Base-by-base conservation (phyloP, 2,329 filamentous ascomycete species). In the Emericellopsis cladophorae region DNA sequence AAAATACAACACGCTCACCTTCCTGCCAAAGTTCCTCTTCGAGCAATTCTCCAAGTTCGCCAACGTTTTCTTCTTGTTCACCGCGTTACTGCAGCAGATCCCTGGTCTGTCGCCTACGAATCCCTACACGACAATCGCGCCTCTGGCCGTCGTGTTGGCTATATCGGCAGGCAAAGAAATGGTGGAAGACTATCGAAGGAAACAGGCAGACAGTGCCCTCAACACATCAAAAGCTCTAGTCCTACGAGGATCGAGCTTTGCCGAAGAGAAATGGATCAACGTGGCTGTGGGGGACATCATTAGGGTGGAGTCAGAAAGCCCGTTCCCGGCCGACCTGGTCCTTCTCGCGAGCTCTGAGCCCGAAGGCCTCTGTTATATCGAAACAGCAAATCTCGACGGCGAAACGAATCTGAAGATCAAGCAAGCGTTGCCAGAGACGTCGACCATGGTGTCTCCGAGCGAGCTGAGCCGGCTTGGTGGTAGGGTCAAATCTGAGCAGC, bases 401-500 rank as follows among this genome's bases (percentile, higher is more conserved):
- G 92, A 98, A 64, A 98, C 92, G 16, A 98, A 98, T 57, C 67
- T 98, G 51, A 98, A 98, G 65, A 95, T 98, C 66, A 98, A 98
- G 66, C 92, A 98, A 65, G 90, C 81, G 2, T 80, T 95, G 41
- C 90, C 92, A 1, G 92, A 98, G 66, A 98, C 92, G 0, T 80
- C 84, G 12, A 72, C 83, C 45, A 71, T 95, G 56, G 88, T 98
- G 44, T 95, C 86, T 55, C 78, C 88, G 15, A 79, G 75, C 47
- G 90, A 96, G 52, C 68, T 98, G 46, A 86, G 87, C 55, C 75
- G 90, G 46, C 66, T 98, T 4, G 84, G 85, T 37, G 92, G 92
- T 24, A 82, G 84, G 46, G 70, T 98, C 51, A 83, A 86, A 52
- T 96, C 90, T 2, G 92, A 98, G 62, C 92, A 96, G 59, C 92